These are phyloP conservation scores for Schwanniomyces polymorphus DNA, from an alignment of 805 yeast genomes.

Conservation along the genomic window DNA sequence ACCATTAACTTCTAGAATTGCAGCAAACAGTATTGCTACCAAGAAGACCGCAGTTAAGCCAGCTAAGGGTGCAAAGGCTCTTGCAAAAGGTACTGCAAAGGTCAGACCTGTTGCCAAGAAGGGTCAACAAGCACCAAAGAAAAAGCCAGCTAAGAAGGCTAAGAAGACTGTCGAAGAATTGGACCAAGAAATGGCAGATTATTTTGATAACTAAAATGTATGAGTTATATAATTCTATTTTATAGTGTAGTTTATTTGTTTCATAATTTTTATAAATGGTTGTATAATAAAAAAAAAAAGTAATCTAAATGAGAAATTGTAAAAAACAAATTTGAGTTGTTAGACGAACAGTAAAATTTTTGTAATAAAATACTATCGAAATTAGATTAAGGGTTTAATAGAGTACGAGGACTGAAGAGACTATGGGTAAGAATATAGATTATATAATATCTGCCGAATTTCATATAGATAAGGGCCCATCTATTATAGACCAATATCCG, in stretches of 20 bases:
- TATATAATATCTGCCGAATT: conserved; percentile 74
- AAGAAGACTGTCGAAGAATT: conserved; percentile 86
- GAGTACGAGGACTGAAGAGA: background rate
- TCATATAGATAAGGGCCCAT: conserved; percentile 74
- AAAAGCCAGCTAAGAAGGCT: conserved; percentile 38
- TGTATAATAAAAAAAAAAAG: background rate
- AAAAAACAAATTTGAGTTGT: background rate
- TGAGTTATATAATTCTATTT: background rate
- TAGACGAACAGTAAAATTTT: background rate
- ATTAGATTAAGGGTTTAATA: background rate
- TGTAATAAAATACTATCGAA: background rate
- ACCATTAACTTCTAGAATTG: conserved; percentile 74
- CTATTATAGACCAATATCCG: conserved; percentile 53
- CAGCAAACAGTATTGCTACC: conserved; percentile 43
- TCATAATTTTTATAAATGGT: background rate
- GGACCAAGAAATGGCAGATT: conserved; percentile 98
- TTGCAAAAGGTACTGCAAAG: conserved; percentile 11
- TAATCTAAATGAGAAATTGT: background rate
- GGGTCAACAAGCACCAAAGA: conserved; percentile 34
- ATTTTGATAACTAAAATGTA: conserved; percentile 52
- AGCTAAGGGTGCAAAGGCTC: conserved; percentile 12
- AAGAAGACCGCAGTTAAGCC: conserved; percentile 20
- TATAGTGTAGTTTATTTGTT: conserved; percentile 1
- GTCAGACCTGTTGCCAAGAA: conserved; percentile 10
- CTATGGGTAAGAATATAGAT: conserved; percentile 40